Evolutionary conservation across 2,329 filamentous ascomycete genomes (phyloP).

Genomic region (Colletotrichum aenigma): DNA sequence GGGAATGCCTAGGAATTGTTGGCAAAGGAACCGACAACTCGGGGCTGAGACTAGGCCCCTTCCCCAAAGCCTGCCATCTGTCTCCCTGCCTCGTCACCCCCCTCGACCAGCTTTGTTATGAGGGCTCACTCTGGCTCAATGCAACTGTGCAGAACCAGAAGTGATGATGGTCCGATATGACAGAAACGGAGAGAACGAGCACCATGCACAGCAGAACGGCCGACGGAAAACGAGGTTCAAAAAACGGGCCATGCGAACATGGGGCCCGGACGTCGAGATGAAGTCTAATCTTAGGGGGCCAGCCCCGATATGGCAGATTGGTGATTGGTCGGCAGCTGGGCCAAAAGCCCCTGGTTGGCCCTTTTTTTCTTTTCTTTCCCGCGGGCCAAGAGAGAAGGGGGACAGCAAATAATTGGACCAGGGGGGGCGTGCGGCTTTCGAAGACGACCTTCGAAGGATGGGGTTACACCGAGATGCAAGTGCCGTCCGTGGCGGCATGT

Average conservation of each 20-base stretch:
- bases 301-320: background rate
- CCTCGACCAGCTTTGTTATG: background rate
- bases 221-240: conserved; percentile 6
- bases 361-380: background rate
- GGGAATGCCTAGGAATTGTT: conserved; percentile 14
- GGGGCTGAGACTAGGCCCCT: background rate
- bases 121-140: background rate
- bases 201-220: background rate
- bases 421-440: background rate
- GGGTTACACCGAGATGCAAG: conserved; percentile 14
- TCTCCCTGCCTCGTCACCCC: background rate
- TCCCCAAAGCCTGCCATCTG: background rate
- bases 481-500: background rate
- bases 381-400: background rate
- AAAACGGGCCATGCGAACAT: conserved; percentile 3
- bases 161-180: background rate
- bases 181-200: background rate
- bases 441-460: background rate
- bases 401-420: background rate
- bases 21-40: conserved; percentile 4
- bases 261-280: conserved; percentile 19
- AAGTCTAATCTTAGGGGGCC: conserved; percentile 11
- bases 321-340: background rate
- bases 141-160: background rate
- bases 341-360: background rate